Percentiles rank a stretch among this genome's conserved stretches.
Conservation (phyloP, 306 rosid species). For the Corylus heterophylla region DNA sequence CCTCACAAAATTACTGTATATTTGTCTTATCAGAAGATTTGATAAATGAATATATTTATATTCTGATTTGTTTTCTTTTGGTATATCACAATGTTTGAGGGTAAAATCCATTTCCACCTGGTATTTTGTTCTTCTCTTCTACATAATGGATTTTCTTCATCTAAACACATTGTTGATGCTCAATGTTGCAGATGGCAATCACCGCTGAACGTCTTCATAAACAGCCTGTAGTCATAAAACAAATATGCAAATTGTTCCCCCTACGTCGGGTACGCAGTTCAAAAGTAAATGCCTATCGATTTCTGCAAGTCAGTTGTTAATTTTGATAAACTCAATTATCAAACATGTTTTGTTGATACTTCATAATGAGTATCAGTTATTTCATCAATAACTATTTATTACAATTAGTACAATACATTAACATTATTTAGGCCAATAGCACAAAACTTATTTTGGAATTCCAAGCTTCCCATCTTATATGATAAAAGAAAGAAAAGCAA, state of each 20-base stretch:
- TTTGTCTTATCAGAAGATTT: not conserved
- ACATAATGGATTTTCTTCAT: slow-evolving; percentile 14
- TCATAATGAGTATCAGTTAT: slow-evolving; percentile 7
- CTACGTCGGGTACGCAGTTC: slow-evolving; percentile 75
- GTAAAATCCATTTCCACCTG: slow-evolving; percentile 11
- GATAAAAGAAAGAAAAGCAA: not conserved
- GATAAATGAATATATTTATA: slow-evolving; percentile 2
- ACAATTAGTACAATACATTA: not conserved
- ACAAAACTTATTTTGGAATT: not conserved
- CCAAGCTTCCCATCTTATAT: not conserved
- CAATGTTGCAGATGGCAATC: slow-evolving; percentile 75
- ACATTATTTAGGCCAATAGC: not conserved
- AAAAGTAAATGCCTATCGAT: slow-evolving; percentile 7
- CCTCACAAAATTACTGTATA: not conserved
- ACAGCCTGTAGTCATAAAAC: slow-evolving; percentile 85
- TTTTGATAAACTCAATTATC: not conserved
- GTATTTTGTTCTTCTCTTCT: slow-evolving; percentile 13
- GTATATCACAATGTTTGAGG: slow-evolving; percentile 17
- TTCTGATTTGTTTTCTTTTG: slow-evolving; percentile 10
- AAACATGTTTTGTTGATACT: slow-evolving; percentile 9
- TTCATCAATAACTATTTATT: not conserved
- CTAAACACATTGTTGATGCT: slow-evolving; percentile 21
- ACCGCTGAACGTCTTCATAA: slow-evolving; percentile 91
- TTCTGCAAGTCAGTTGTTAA: slow-evolving; percentile 16
- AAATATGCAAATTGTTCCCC: slow-evolving; percentile 90